A percentile compares a stretch with the other conserved stretches of the same genome.
Evolutionary conservation across 2,329 filamentous ascomycete genomes (phyloP).

Genomic region (Penicillium sp.): DNA sequence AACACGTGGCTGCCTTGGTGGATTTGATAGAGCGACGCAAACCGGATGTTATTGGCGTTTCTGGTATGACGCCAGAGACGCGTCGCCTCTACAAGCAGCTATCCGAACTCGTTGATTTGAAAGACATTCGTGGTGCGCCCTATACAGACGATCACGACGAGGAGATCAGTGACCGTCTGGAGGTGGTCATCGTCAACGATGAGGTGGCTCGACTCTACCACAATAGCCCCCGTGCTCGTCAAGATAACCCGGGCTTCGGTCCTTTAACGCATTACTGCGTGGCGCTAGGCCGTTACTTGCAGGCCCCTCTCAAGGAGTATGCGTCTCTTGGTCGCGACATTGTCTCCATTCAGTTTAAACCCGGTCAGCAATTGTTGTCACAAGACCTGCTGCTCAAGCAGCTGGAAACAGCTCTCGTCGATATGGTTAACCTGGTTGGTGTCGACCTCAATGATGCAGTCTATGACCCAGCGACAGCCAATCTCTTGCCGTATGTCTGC

Average conservation of each 20-base stretch:
- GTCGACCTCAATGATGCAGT: constrained; percentile 94
- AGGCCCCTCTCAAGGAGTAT: constrained; percentile 95
- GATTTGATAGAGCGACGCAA: constrained; percentile 75
- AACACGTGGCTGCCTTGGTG: constrained; percentile 67
- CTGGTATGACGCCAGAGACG: constrained; percentile 84
- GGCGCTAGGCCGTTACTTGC: constrained; percentile 83
- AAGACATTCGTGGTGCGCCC: constrained; percentile 73
- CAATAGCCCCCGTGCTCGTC: constrained; percentile 73
- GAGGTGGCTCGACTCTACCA: constrained; percentile 97
- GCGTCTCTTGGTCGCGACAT: constrained; percentile 87
- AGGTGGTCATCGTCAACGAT: constrained; percentile 90
- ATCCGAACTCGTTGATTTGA: constrained; percentile 72
- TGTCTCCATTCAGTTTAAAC: constrained; percentile 79
- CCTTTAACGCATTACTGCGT: constrained; percentile 85
- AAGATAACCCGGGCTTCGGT: constrained; percentile 76
- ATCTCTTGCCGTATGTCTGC: constrained; percentile 84
- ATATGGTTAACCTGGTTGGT: constrained; percentile 95
- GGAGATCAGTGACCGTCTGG: constrained; percentile 72
- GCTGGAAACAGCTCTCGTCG: constrained; percentile 94
- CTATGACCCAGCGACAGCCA: constrained; percentile 74
- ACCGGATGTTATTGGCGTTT: constrained; percentile 86
- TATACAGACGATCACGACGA: constrained; percentile 80
- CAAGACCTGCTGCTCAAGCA: constrained; percentile 82
- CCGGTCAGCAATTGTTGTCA: constrained; percentile 82
- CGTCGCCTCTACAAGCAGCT: constrained; percentile 79